Base-by-base conservation (phyloP, 495 filamentous ascomycete genomes). In the Neurospora sp. region DNA sequence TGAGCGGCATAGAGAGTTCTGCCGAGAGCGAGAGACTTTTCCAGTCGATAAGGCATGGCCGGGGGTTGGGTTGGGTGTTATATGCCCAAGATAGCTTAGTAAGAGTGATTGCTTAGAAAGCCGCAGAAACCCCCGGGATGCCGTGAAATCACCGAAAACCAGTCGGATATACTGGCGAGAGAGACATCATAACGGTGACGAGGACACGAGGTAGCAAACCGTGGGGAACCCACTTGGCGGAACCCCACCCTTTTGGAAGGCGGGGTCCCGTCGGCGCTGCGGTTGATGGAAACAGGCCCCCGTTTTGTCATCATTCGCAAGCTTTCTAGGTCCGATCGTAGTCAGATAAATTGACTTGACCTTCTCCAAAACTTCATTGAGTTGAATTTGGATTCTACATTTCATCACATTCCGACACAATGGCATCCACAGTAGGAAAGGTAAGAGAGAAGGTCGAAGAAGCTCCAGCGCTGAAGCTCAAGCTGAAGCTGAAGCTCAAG, bases 341-440 rank as follows among this genome's bases (percentile, higher is more conserved):
- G 48, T 22, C 20, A 65, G 14, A 35, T 65, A 65, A 65, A 65
- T 18, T 35, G 53, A 35, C 53, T 61, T 31, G 27, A 65, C 53
- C 53, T 65, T 65, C 27, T 65, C 53, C 31, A 27, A 53, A 31
- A 37, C 53, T 65, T 35, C 53, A 35, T 65, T 6, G 18, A 12
- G 53, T 45, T 59, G 70, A 18, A 27, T 59, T 68, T n/a, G 20
- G 12, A 37, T 35, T 27, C 9, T 35, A 38, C 22, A n/a, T 22
- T 48, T n/a, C 10, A 16, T 59, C 22, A 45, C 41, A 37, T 14
- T 74, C 69, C 41, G 70, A 75, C 71, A 80, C 69, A 69, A 86
- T 86, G 85, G 82, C 84, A 69, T 76, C 78, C 68, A 87, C 85
- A 73, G 85, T 76, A 75, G 85, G 85, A 74, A 83, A 87, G 84